Evolutionary conservation across 805 yeast genomes (phyloP).

Genomic region (Candida boleticola): DNA sequence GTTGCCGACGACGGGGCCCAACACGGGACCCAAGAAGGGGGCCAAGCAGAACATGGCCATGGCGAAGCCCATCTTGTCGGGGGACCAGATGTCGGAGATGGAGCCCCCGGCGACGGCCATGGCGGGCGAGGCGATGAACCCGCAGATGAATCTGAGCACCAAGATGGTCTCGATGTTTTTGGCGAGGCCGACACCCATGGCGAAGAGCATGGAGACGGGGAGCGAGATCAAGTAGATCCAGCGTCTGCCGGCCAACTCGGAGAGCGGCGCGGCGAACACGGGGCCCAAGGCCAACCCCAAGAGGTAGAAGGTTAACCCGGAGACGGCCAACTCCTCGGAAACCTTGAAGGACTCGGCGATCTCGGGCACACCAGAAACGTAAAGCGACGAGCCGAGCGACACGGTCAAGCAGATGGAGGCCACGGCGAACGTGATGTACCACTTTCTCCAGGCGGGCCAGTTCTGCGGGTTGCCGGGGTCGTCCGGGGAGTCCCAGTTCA

Average conservation of each 20-base stretch:
- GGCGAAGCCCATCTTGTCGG: conserved; percentile 66
- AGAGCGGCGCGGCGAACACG: conserved; percentile 66
- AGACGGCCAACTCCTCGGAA: conserved; percentile 57
- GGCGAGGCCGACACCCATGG: conserved; percentile 71
- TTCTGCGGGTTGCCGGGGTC: conserved; percentile 67
- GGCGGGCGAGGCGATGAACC: conserved; percentile 77
- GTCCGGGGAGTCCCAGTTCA: conserved; percentile 59
- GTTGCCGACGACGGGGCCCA: conserved; percentile 75
- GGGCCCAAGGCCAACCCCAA: conserved; percentile 74
- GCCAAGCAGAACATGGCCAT: conserved; percentile 76
- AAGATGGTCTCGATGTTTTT: conserved; percentile 58
- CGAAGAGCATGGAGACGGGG: conserved; percentile 67
- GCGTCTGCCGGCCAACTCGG: conserved; percentile 68
- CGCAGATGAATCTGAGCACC: conserved; percentile 71
- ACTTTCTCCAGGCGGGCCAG: conserved; percentile 63
- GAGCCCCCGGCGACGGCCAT: conserved; percentile 86
- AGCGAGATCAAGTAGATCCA: conserved; percentile 57
- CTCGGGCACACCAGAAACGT: conserved; percentile 62
- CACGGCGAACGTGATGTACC: conserved; percentile 63
- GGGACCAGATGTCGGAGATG: conserved; percentile 71
- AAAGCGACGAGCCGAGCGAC: conserved; percentile 73
- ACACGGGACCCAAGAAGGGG: conserved; percentile 77
- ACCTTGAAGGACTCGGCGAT: conserved; percentile 47
- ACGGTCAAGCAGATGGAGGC: conserved; percentile 67
- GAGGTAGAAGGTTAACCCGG: conserved; percentile 69